These are phyloP conservation scores for Gentiana straminea DNA, from an alignment of 257 asterid species.

Conservation along the genomic window DNA sequence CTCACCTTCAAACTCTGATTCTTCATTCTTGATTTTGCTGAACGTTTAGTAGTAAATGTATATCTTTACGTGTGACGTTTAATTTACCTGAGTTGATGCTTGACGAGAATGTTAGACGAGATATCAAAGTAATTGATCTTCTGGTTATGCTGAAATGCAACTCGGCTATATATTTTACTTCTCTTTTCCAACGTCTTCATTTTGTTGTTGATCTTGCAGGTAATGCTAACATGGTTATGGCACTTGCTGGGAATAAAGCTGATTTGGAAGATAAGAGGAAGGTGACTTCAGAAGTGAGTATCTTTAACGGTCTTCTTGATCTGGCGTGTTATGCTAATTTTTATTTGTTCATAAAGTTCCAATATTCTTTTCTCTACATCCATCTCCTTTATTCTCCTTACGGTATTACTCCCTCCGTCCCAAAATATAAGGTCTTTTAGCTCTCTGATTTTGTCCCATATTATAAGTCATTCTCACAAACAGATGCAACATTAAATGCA, in stretches of 20 bases:
- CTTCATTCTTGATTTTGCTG: neutral
- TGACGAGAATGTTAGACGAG: no score
- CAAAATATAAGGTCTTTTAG: no score
- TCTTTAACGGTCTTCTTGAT: neutral
- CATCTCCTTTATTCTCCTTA: no score
- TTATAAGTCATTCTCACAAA: no score
- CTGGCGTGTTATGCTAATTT: neutral
- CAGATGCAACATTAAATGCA: no score
- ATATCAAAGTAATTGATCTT: no score
- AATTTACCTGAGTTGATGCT: no score
- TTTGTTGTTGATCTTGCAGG: slow-evolving; percentile 32
- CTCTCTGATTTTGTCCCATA: no score
- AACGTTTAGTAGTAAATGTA: neutral
- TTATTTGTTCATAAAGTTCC: neutral
- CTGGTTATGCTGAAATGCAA: neutral
- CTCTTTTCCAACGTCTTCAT: no score
- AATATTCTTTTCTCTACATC: neutral
- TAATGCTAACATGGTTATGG: slow-evolving; percentile 83
- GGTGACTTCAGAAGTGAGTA: slow-evolving; percentile 69
- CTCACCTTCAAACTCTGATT: slow-evolving; percentile 5
- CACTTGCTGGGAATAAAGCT: slow-evolving; percentile 90
- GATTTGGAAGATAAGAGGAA: slow-evolving; percentile 83
- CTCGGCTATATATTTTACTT: neutral
- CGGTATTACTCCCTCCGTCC: no score
- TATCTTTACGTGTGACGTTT: neutral